phyloP scores from a whole-genome alignment of 106 monocot genomes.

The Allium sativum region DNA sequence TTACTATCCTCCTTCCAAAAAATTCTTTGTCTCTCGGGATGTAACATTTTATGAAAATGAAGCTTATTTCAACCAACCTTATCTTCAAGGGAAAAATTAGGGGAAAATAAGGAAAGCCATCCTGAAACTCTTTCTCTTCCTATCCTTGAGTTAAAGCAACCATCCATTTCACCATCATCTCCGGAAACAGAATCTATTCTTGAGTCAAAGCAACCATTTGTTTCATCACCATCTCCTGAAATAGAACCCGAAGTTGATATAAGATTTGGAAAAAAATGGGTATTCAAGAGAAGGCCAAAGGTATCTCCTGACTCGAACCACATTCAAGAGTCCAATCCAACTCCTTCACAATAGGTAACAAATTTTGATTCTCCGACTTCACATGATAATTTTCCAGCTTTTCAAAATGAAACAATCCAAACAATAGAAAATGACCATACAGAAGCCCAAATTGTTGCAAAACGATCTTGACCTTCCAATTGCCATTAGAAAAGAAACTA shows the following conservation, averaged over 20 bases:
- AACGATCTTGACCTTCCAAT: slow-evolving; percentile 3
- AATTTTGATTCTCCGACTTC: neutral
- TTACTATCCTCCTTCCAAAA: neutral
- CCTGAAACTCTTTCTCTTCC: too few species aligned
- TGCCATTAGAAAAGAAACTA: slow-evolving; percentile 6
- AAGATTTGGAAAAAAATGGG: neutral
- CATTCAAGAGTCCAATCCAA: neutral
- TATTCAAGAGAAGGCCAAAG: neutral
- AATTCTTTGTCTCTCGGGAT: slow-evolving; percentile 6
- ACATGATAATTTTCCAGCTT: too few species aligned
- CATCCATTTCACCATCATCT: too few species aligned
- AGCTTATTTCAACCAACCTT: slow-evolving; percentile 2
- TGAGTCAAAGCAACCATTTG: too few species aligned
- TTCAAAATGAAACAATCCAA: too few species aligned
- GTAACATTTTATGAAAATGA: neutral
- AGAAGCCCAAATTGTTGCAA: neutral
- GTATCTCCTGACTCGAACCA: neutral
- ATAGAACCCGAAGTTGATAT: too few species aligned
- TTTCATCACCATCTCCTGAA: too few species aligned
- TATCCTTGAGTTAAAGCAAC: too few species aligned
- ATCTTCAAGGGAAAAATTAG: neutral
- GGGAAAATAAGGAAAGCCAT: neutral
- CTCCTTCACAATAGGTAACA: slow-evolving; percentile 8
- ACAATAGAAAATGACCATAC: neutral
- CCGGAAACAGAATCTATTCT: too few species aligned